These are phyloP conservation scores for Drechmeria coniospora DNA, from an alignment of 2,329 filamentous ascomycete species.

Conservation along the genomic window DNA sequence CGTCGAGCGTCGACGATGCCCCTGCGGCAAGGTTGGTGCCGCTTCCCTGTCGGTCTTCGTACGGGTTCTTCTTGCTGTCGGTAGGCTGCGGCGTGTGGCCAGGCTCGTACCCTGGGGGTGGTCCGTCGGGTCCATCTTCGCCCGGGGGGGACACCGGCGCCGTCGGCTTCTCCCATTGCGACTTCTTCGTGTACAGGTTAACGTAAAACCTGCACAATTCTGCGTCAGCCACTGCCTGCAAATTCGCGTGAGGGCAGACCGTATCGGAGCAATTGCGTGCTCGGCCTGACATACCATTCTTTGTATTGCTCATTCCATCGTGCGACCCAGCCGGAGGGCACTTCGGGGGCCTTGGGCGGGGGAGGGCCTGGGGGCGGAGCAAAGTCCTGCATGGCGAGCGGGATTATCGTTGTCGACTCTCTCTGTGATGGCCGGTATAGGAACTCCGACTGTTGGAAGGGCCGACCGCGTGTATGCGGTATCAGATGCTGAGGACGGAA, in stretches of 20 bases:
- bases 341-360: slow-evolving; percentile 48
- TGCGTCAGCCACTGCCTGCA: slow-evolving; percentile 5
- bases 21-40: slow-evolving; percentile 15
- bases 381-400: slow-evolving; percentile 34
- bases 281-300: slow-evolving; percentile 44
- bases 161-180: slow-evolving; percentile 79
- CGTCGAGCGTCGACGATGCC: slow-evolving; percentile 26
- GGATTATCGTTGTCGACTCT: background rate
- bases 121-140: slow-evolving; percentile 32
- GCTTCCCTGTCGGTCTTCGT: slow-evolving; percentile 31
- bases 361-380: slow-evolving; percentile 37
- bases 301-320: slow-evolving; percentile 80
- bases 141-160: slow-evolving; percentile 43
- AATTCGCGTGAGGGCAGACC: no score
- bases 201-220: slow-evolving; percentile 60
- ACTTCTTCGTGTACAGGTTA: slow-evolving; percentile 74
- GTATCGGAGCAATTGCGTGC: no score
- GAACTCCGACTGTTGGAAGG: no score
- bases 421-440: no score
- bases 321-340: slow-evolving; percentile 57
- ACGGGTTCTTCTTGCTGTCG: slow-evolving; percentile 58
- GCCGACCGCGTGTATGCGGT: no score
- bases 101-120: slow-evolving; percentile 52
- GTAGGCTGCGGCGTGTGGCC: slow-evolving; percentile 21
- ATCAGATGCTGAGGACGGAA: no score